Base-by-base conservation (phyloP, 805 yeast genomes). In the Sugiyamaella qingdaonensis region DNA sequence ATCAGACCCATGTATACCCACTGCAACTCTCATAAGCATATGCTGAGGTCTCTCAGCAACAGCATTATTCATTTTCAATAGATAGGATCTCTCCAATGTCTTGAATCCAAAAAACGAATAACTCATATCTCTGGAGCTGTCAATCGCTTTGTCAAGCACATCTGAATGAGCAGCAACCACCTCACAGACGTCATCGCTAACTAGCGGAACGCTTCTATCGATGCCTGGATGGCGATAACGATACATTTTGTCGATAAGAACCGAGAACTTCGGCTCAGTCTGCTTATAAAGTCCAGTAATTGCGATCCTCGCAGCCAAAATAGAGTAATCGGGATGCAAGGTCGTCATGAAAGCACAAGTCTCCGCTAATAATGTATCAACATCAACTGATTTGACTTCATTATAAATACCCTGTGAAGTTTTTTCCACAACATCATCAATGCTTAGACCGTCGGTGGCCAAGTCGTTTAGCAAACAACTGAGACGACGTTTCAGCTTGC, bases 311-410 rank as follows among this genome's bases (percentile, higher is more conserved):
- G 97, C 97, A 43, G 96, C 73, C 14, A 69, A 75, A 32, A 82
- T 79, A 18, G 96, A 95, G 66, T 92, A 91, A 71, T 92, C 97
- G 14, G 98, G 97, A 68, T 92, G 97, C 57, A 86, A 79, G 13
- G 97, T 91, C 52, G 96, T 86, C 95, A 92, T 85, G 64, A 86
- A 86, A 29, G 97, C 97, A 53, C 96, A 95, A 29, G 96, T 88
- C 70, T 92, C 98, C 34, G 97, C 95, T 46, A 96, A 87, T 53
- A 64, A 54, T 55, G 68, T 65, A 35, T 80, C 85, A 47, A 82
- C 69, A 65, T 91, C 96, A 54, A 83, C 79, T 49, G 96, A 90
- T 64, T 89, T 88, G 52, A 90, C 97, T 64, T 97, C 97, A 64
- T 87, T 92, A 66, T 88, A 90, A 48, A 91, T 95, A 67, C 97